These are phyloP conservation scores for Leccinum disarticulatum DNA, from an alignment of 768 basidiomycete genomes.

Conservation along the genomic window DNA sequence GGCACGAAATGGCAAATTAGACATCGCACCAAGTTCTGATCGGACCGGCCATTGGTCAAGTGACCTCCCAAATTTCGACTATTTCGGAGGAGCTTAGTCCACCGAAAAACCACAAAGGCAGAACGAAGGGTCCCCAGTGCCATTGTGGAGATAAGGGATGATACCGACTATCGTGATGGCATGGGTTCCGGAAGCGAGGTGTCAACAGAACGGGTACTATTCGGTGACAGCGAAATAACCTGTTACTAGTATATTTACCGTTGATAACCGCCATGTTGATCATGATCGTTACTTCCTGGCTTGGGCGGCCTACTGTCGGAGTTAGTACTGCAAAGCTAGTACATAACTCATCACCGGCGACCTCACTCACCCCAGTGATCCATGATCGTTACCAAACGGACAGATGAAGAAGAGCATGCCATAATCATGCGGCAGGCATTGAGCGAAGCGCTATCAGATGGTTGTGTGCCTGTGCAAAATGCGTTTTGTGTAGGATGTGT, in stretches of 20 bases:
- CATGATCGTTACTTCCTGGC: too few relatives aligned
- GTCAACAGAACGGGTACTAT: too few relatives aligned
- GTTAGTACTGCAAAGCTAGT: too few relatives aligned
- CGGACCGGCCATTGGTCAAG: neutral
- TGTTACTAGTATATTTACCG: too few relatives aligned
- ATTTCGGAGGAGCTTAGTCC: too few relatives aligned
- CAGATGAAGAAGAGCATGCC: constrained; percentile 30
- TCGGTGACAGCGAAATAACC: too few relatives aligned
- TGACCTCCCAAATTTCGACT: neutral
- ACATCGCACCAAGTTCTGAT: neutral
- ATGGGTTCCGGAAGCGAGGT: too few relatives aligned
- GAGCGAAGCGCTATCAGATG: constrained; percentile 54
- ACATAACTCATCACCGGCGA: too few relatives aligned
- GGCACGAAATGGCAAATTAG: neutral
- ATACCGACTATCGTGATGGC: too few relatives aligned
- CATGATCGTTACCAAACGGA: constrained; percentile 3
- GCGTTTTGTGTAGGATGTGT: constrained; percentile 95
- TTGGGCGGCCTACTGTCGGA: too few relatives aligned
- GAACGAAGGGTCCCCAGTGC: neutral
- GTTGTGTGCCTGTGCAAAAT: constrained; percentile 65
- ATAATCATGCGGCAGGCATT: constrained; percentile 64
- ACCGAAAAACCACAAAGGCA: neutral
- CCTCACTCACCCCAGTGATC: neutral
- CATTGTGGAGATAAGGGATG: too few relatives aligned
- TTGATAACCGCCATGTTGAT: too few relatives aligned